Evolutionary conservation across 2,329 filamentous ascomycete species (phyloP), one percentile per base, ranked within the genome.

Genomic region (Talaromyces albobiverticillius): DNA sequence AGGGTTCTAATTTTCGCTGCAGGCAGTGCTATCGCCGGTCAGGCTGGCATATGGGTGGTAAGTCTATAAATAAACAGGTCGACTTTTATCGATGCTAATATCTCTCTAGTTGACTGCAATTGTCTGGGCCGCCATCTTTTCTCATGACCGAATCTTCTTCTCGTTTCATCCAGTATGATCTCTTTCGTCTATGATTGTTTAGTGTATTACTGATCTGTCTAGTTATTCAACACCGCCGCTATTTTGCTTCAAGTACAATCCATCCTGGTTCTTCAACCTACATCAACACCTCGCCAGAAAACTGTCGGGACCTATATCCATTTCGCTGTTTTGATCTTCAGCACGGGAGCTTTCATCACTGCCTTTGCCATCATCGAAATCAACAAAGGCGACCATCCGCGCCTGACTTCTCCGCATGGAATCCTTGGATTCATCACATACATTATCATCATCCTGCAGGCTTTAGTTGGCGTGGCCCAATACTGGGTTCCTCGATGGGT

Each of bases 241-340:
- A 71, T 95, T 55, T 79, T 96, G 58, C 79, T 90, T 55, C 79
- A 94, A 63, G 81, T 88, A 16, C 87, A 96, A 77, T 87, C 87
- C 53, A 84, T 92, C 60, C 84, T 97, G 50, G 76, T 94, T 61
- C 82, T 97, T 32, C 94, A 99, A 71, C 94, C 93, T 1, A 96
- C 93, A 0, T 82, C 88, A 63, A 89, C 89, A 0, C 76, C 85
- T 2, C 71, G 78, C 14, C 89, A 96, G 73, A 96, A 96, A 73
- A 72, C 72, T 36, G 62, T 76, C 25, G 84, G 84, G 42, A 82
- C 84, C 16, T 72, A 77, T 61, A 69, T 82, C 45, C 93, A 99
- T 72, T 86, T 85, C 22, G 72, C 76, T 11, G 76, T 96, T 60
- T 62, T 89, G 45, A 83, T 84, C 40, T 74, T 89, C 51, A 73